These are phyloP conservation scores for Calonectria multiphialidica DNA, from an alignment of 2,329 filamentous ascomycete genomes.

Conservation along the genomic window DNA sequence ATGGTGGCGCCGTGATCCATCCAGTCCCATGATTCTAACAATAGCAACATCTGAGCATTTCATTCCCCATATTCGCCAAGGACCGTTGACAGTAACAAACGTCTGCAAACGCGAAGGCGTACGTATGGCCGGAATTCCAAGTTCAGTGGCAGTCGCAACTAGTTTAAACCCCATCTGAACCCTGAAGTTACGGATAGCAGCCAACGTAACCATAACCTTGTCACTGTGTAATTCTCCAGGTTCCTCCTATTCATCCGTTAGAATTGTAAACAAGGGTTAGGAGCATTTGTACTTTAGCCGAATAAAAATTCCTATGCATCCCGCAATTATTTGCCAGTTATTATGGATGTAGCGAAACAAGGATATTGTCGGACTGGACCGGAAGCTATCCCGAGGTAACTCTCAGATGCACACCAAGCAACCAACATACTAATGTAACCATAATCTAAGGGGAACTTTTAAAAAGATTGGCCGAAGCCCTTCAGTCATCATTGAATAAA, in stretches of 20 bases:
- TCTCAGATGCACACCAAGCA: not conserved
- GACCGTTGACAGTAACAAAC: no score
- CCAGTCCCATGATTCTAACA: not conserved
- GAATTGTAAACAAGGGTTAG: no score
- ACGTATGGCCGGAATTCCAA: not conserved
- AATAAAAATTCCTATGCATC: not conserved
- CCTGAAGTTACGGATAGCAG: not conserved
- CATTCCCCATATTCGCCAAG: not conserved
- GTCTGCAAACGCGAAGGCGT: no score
- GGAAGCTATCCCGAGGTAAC: not conserved
- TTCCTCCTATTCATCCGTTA: not conserved
- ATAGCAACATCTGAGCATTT: not conserved
- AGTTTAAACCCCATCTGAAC: not conserved
- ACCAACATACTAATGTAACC: not conserved
- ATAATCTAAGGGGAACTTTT: not conserved
- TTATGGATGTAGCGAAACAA: not conserved
- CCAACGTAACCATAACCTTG: not conserved
- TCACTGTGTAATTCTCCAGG: not conserved
- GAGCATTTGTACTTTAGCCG: no score
- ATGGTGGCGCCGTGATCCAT: constrained; percentile 4
- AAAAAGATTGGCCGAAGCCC: not conserved
- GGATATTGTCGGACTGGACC: not conserved
- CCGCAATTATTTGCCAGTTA: no score
- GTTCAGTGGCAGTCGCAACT: not conserved
- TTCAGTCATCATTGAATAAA: not conserved